phyloP scores from a whole-genome alignment of 1,284 basidiomycete species.

The Puccinia polysora region DNA sequence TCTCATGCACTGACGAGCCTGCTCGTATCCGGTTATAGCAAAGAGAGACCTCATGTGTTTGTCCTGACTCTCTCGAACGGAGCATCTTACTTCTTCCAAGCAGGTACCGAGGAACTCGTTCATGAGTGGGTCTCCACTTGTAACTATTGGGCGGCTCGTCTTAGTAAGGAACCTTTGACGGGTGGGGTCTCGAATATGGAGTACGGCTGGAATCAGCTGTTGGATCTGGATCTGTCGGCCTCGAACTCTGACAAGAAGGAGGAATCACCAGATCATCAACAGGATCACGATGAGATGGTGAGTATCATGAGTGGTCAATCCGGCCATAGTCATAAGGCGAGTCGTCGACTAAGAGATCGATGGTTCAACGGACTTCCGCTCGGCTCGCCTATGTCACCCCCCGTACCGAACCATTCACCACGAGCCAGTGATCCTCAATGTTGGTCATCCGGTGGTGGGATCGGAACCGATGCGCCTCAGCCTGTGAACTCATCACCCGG shows the following conservation, averaged over 20 bases:
- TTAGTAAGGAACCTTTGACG: constrained; percentile 83
- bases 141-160: constrained; percentile 96
- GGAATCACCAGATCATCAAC: constrained; percentile 51
- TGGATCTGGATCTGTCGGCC: constrained; percentile 61
- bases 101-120: constrained; percentile 92
- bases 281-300: constrained; percentile 56
- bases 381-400: neutral
- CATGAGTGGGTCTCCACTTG: constrained; percentile 97
- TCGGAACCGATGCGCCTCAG: neutral
- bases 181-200: constrained; percentile 98
- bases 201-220: constrained; percentile 87
- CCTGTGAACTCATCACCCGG: neutral
- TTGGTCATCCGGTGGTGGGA: constrained; percentile 3
- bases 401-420: neutral
- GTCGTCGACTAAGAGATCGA: constrained; percentile 19
- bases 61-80: constrained; percentile 83
- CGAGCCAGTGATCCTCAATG: neutral
- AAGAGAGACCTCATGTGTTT: constrained; percentile 85
- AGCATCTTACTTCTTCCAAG: constrained; percentile 91
- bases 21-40: constrained; percentile 85
- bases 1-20: constrained; percentile 82
- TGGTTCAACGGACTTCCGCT: constrained; percentile 17
- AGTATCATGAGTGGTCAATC: constrained; percentile 53
- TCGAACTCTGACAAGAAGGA: constrained; percentile 57
- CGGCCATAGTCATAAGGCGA: constrained; percentile 12